Evolutionary conservation across 352 stramenopile species (phyloP), one percentile per base, ranked within the genome.

Genomic region (Pythium volutum): DNA sequence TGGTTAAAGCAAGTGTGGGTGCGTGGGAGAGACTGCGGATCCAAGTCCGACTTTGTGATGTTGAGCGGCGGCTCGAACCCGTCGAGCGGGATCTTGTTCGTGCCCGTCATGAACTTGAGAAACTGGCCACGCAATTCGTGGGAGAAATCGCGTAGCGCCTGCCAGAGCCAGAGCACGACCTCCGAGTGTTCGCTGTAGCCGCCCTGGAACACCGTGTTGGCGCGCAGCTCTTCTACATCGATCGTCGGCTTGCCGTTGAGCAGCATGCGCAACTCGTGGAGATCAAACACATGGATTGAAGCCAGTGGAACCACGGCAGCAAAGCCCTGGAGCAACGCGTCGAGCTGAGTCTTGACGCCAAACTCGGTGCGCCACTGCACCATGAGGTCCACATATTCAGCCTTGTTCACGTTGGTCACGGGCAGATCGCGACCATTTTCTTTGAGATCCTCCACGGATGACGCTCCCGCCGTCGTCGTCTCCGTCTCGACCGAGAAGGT

Each of bases 1-100:
- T 96, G 87, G 59, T 96, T 96, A 67, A 96, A 96, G 54, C 87
- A 96, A 7, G 87, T 96, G 65, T 96, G 87, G 0, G 84, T 83
- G 31, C 80, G 55, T 43, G 86, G 86, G 14, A 96, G 59, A 9
- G 85, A 75, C n/a, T 76, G 71, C 0, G 75, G 66, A 26, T 89
- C 80, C 10, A 93, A 67, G 50, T 93, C 79, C 3, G 85, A 91
- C 43, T 84, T 88, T 5, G 87, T 96, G 27, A 96, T 54, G 39
- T 92, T 96, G 47, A 96, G 69, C 18, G 85, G 85, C n/a, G 87
- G 87, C 38, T 93, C 78, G 29, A 93, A 95, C 15, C 87, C 87
- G 49, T 96, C 87, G 0, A 96, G 66, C 10, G 88, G 88, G 27
- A 95, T 81, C 26, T 88, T 88, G 65, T 84, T 91, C 3, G 77